Evolutionary conservation across 257 asterid genomes (phyloP), one percentile per base, ranked within the genome.

Genomic region (Penstemon eatonii): DNA sequence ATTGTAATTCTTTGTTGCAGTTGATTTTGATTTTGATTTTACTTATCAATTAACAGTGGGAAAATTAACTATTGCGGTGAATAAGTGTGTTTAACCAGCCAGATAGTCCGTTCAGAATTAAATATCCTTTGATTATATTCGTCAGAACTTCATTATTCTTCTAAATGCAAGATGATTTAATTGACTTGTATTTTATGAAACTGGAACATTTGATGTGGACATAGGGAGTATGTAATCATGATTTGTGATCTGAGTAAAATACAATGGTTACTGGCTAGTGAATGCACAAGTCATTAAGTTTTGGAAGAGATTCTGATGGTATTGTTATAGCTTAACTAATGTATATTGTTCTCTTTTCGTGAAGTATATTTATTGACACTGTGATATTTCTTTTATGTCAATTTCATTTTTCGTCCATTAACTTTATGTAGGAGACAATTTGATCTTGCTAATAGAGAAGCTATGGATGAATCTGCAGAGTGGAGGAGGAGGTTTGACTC

Each of bases 401-500:
- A 33, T 62, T 45, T 73, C 1, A 8, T 8, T 54, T 54, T 19
- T 5, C 57, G 63, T 60, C n/a, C 42, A 49, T 73, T 65, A 64
- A 53, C 63, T 76, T 74, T 60, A 70, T 84, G 89, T 75, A 94
- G 99, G 88, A 87, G 66, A 65, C 86, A 94, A 73, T 94, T 94
- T 76, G 96, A 94, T 84, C 96, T 91, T 79, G 99, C 97, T 78
- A 89, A 70, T 73, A 84, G 87, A 87, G 99, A 94, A 87, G 97
- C 99, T 65, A 84, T 94, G 99, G 99, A 94, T 76, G 97, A 94
- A 87, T 91, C 99, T 75, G 99, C 99, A 38, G 95, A 85, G 76
- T 94, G 97, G 99, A 87, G 99, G 78, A 76, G 74, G 73, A 86
- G 99, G 74, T 94, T 68, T 45, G 97, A 94, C 64, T 77, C 62